phyloP scores from a whole-genome alignment of 2,329 filamentous ascomycete species.

The Corniculantispora saksenae region DNA sequence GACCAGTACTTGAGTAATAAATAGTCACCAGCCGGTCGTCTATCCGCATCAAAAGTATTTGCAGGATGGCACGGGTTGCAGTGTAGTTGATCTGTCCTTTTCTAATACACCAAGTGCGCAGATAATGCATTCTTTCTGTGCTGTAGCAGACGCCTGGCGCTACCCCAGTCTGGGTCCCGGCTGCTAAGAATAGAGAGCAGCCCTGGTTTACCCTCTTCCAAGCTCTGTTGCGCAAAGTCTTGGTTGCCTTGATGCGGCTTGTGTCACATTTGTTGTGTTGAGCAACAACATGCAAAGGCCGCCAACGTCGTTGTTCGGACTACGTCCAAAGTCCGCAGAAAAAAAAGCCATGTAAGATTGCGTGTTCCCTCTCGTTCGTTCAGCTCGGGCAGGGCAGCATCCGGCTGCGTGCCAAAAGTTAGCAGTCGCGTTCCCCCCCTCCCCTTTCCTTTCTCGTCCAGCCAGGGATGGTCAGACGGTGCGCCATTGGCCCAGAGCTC shows the following conservation, averaged over 20 bases:
- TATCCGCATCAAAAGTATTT: not conserved
- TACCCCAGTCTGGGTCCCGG: too few species aligned
- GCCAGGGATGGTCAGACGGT: not conserved
- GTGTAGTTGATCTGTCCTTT: too few species aligned
- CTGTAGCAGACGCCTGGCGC: too few species aligned
- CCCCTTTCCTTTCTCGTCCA: conserved; percentile 7
- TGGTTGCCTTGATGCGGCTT: not conserved
- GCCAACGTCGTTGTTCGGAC: not conserved
- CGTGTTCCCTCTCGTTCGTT: not conserved
- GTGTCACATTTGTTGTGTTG: not conserved
- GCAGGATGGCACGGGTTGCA: too few species aligned
- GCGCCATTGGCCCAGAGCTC: not conserved
- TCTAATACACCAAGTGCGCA: too few species aligned
- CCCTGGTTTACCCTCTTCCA: too few species aligned
- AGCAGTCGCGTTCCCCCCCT: too few species aligned
- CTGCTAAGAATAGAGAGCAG: too few species aligned
- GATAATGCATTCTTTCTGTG: too few species aligned
- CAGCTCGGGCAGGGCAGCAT: not conserved
- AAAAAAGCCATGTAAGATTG: not conserved
- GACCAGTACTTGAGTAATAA: too few species aligned
- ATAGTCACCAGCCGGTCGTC: not conserved
- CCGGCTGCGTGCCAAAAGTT: too few species aligned
- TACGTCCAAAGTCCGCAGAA: not conserved
- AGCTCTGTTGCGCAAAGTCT: not conserved
- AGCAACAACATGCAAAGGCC: not conserved